Conservation (phyloP, 768 basidiomycete genomes). For the Amanita polypyramis region DNA sequence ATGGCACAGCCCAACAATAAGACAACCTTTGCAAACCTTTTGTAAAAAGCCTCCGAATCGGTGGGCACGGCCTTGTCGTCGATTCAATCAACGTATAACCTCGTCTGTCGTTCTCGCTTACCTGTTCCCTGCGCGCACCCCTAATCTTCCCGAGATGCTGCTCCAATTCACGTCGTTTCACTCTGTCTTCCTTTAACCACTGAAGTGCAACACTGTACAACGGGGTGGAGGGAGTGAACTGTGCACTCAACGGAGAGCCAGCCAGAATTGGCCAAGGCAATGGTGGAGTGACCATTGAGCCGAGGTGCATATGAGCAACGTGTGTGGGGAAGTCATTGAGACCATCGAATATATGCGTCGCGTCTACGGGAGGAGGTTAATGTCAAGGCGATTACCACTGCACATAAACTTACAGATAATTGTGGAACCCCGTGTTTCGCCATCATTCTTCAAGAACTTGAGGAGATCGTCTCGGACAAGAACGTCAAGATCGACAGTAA, state of each 20-base stretch:
- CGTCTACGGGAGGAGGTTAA: conserved; percentile 40
- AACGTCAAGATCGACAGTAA: conserved; percentile 95
- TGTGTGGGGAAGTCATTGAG: conserved; percentile 88
- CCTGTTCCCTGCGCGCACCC: conserved; percentile 51
- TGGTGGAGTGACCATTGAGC: conserved; percentile 56
- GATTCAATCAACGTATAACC: conserved; percentile 2
- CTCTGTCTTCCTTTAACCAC: conserved; percentile 84
- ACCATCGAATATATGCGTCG: conserved; percentile 97
- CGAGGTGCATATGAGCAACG: conserved; percentile 84
- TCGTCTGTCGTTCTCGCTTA: conserved; percentile 17
- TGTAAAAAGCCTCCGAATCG: conserved; percentile 80
- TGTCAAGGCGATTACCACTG: conserved; percentile 1
- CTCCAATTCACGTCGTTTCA: conserved; percentile 50
- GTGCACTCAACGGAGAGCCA: conserved; percentile 12
- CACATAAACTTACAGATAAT: conserved; percentile 59
- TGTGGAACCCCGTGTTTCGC: conserved; percentile 69
- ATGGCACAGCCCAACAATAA: not conserved
- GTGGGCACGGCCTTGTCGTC: conserved; percentile 42
- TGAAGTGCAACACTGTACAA: conserved; percentile 70
- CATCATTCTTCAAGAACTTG: conserved; percentile 76
- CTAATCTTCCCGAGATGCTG: conserved; percentile 42
- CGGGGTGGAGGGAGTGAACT: conserved; percentile 18
- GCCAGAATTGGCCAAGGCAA: conserved; percentile 56
- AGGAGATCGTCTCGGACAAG: conserved; percentile 90
- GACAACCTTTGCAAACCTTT: conserved; percentile 46